Percentiles rank a stretch among this genome's conserved stretches.
Evolutionary conservation across 495 filamentous ascomycete species (phyloP).

Genomic region (Neurospora hispaniola): DNA sequence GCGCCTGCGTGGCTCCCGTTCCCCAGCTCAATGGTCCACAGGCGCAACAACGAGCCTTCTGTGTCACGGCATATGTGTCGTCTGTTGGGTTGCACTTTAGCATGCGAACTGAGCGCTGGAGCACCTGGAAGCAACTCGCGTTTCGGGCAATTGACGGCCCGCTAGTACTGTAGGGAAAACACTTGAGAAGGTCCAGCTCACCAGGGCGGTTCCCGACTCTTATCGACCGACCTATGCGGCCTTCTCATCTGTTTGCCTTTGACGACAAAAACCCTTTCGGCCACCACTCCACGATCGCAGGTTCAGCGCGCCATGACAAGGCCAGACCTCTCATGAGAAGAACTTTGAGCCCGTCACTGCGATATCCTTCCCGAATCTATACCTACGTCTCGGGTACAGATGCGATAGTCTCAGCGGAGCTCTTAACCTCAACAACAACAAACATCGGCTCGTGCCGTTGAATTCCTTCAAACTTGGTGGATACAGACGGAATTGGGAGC

Average conservation of each 20-base stretch:
- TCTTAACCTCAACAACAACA: background rate
- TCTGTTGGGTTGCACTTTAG: background rate
- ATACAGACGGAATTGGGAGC: background rate
- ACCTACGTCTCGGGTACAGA: background rate
- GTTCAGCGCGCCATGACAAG: background rate
- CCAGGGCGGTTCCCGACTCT: background rate
- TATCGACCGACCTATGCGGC: background rate
- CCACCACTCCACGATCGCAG: background rate
- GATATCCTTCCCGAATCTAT: background rate
- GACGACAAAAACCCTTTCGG: background rate
- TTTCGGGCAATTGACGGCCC: slow-evolving; percentile 10
- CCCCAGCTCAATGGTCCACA: background rate
- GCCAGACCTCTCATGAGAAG: background rate
- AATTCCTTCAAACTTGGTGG: background rate
- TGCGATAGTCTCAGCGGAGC: slow-evolving; percentile 8
- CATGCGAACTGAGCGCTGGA: background rate
- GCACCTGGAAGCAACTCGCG: background rate
- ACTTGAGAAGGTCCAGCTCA: background rate
- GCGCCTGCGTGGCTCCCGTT: background rate
- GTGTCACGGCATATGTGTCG: background rate
- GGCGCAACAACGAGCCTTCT: background rate
- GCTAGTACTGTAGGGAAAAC: background rate
- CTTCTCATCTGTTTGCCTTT: background rate
- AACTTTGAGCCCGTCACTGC: background rate
- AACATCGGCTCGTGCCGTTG: background rate